phyloP scores from a whole-genome alignment of 345 rosid genomes.

The Moricandia moricandioides region DNA sequence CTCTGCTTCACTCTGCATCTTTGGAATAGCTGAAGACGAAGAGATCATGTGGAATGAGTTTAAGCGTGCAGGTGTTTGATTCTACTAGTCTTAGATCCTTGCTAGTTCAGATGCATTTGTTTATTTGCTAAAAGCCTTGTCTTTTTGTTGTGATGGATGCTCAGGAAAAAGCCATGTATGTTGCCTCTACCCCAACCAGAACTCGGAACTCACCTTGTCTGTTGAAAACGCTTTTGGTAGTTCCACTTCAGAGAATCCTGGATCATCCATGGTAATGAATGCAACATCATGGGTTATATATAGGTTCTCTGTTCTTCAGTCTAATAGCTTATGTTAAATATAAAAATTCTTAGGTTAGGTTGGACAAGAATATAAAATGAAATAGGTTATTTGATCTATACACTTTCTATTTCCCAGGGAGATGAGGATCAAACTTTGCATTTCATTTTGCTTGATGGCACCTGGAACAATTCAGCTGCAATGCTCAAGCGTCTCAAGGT shows the following conservation, averaged over 20 bases:
- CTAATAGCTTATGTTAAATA: neutral
- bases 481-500: conserved; percentile 95
- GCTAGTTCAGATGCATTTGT: conserved; percentile 3
- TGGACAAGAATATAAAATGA: neutral
- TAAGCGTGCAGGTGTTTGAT: conserved; percentile 58
- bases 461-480: conserved; percentile 97
- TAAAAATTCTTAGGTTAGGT: neutral
- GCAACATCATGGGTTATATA: neutral
- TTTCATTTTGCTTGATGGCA: conserved; percentile 86
- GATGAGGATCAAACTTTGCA: conserved; percentile 50
- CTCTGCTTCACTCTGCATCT: conserved; percentile 79
- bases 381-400: neutral
- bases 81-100: neutral
- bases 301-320: conserved; percentile 1
- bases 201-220: conserved; percentile 47
- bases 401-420: conserved; percentile 43
- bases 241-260: conserved; percentile 36
- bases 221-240: conserved; percentile 52
- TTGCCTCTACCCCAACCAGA: conserved; percentile 91
- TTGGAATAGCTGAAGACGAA: conserved; percentile 88
- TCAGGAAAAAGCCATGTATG: conserved; percentile 73
- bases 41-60: conserved; percentile 88
- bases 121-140: conserved; percentile 1
- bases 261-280: conserved; percentile 40
- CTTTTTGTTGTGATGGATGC: conserved; percentile 19